A percentile compares a stretch with the other conserved stretches of the same genome.
Evolutionary conservation across 768 basidiomycete genomes (phyloP).

Genomic region (Termitomyces sp.): DNA sequence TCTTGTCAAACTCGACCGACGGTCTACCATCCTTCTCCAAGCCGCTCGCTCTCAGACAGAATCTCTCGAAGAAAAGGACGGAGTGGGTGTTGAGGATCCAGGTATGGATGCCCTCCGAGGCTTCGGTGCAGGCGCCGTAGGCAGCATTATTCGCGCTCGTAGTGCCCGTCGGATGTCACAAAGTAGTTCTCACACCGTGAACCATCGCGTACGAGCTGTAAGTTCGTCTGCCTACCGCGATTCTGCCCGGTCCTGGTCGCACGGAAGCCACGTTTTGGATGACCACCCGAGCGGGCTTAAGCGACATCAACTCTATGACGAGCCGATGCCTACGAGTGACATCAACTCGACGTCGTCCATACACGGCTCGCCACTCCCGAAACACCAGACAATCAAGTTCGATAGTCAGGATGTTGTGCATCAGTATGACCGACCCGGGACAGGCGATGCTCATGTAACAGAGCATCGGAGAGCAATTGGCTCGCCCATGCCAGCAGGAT

Average conservation of each 20-base stretch:
- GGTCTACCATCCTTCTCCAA: conserved; percentile 85
- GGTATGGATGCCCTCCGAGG: conserved; percentile 91
- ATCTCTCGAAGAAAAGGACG: conserved; percentile 60
- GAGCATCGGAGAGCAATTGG: conserved; percentile 39
- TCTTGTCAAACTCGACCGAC: conserved; percentile 77
- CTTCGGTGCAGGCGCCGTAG: conserved; percentile 76
- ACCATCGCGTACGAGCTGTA: conserved; percentile 28
- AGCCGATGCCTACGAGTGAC: conserved; percentile 60
- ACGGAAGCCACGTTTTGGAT: conserved; percentile 9
- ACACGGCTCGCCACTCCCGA: conserved; percentile 25
- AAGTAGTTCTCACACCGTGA: conserved; percentile 25
- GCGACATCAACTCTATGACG: conserved; percentile 85
- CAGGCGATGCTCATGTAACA: conserved; percentile 34
- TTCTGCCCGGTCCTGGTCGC: conserved; percentile 10
- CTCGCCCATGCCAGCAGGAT: conserved; percentile 20
- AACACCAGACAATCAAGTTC: conserved; percentile 70
- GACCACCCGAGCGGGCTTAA: conserved; percentile 38
- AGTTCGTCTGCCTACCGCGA: conserved; percentile 29
- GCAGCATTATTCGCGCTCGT: conserved; percentile 79
- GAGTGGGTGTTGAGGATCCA: conserved; percentile 72
- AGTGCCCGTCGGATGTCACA: conserved; percentile 48
- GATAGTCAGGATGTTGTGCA: conserved; percentile 69
- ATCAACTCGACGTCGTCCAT: conserved; percentile 33
- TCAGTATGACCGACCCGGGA: conserved; percentile 59
- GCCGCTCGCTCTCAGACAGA: conserved; percentile 75